Base-by-base conservation (phyloP, 2,329 filamentous ascomycete species). In the Tothia fuscella region DNA sequence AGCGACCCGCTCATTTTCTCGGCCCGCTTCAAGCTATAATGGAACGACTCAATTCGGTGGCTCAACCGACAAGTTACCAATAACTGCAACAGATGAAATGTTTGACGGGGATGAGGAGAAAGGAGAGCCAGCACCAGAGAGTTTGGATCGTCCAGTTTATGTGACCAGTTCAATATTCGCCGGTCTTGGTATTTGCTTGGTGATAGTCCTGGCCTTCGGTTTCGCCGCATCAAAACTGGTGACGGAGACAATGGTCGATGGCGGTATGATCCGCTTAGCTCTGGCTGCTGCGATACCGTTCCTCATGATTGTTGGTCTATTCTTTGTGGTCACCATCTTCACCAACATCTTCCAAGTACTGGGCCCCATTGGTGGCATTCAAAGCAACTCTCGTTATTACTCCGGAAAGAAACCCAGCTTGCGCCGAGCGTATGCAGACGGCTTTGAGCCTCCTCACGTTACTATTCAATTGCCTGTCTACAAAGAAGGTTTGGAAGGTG, bases 81-180 rank as follows among this genome's bases (percentile, higher is more conserved):
- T 20, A 12, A 17, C 22, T 16, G 32, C 16, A 16, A 19, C 16
- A 16, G 7, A 34, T 34, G 16, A 34, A 20, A 35, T 29, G 14
- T 17, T 16, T 12, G 33, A 43, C 12, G 29, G 16, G 16, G 25
- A 37, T 2, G 47, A 47, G n/a, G 49, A 50, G 29, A 47, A 48
- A 35, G 51, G 50, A 44, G 41, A 46, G 28, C 39, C 43, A 14
- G 44, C 34, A 12, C 52, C 51, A 24, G 64, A 67, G 47, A 67
- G 64, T 3, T 50, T 67, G n/a, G 55, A 58, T 19, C 54, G 65
- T 12, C 64, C 65, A 0, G 53, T 68, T 13, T 50, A 54, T 36
- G 49, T 59, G 36, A 56, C 58, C 2, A 61, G 57, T 16, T 53
- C 61, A 22, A 48, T 64, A 21, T 64, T 65, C 42, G 53, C 64